phyloP scores from a whole-genome alignment of 768 basidiomycete genomes.

The Candolleomyces eurysporus region DNA sequence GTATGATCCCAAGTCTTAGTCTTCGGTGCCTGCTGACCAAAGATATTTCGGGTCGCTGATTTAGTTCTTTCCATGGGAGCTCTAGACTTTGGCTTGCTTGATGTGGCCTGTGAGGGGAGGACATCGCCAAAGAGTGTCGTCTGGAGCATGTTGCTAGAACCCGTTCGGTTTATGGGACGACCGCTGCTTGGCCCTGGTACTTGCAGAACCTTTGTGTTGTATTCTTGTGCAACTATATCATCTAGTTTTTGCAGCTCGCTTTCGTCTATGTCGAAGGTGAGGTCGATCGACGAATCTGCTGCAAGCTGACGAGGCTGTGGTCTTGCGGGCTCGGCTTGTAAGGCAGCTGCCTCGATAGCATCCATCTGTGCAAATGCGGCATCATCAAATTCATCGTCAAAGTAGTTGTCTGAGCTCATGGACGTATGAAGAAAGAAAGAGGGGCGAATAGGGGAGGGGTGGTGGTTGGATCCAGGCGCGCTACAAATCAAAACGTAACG shows the following conservation, averaged over 20 bases:
- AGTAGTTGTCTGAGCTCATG: slow-evolving; percentile 81
- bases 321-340: slow-evolving; percentile 16
- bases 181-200: slow-evolving; percentile 40
- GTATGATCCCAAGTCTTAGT: slow-evolving; percentile 93
- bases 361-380: slow-evolving; percentile 61
- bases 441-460: background rate
- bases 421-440: background rate
- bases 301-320: slow-evolving; percentile 15
- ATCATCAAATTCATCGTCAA: slow-evolving; percentile 59
- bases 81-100: slow-evolving; percentile 34
- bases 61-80: slow-evolving; percentile 30
- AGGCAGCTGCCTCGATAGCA: slow-evolving; percentile 64
- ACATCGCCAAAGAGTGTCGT: slow-evolving; percentile 70
- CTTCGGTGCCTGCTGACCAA: slow-evolving; percentile 58
- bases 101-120: slow-evolving; percentile 30
- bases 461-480: background rate
- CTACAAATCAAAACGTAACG: background rate
- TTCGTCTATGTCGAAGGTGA: slow-evolving; percentile 58
- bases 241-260: slow-evolving; percentile 54
- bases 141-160: slow-evolving; percentile 46
- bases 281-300: slow-evolving; percentile 47
- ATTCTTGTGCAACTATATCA: slow-evolving; percentile 46
- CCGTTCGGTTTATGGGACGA: slow-evolving; percentile 20
- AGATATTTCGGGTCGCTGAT: slow-evolving; percentile 40
- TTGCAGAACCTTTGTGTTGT: slow-evolving; percentile 37